phyloP scores from a whole-genome alignment of 345 rosid genomes.

The Syzygium aqueum region DNA sequence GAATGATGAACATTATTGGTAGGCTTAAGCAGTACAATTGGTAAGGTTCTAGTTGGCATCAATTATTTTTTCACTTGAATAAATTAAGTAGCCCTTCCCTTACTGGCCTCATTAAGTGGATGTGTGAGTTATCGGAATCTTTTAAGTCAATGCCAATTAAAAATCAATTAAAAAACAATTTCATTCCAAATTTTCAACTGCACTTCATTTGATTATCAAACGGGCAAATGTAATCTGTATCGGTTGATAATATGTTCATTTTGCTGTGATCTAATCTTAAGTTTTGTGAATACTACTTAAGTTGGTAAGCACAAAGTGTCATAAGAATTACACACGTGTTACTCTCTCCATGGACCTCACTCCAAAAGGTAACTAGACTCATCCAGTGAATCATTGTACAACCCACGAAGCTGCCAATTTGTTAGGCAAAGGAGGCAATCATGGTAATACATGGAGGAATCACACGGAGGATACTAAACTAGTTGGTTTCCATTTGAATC shows the following conservation, averaged over 20 bases:
- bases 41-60: background rate
- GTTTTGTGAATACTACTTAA: accelerated
- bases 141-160: background rate
- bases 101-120: background rate
- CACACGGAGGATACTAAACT: background rate
- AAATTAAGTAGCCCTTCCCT: background rate
- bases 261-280: background rate
- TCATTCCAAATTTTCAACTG: background rate
- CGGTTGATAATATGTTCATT: background rate
- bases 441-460: background rate
- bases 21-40: background rate
- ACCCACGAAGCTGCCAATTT: background rate
- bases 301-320: background rate
- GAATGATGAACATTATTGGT: background rate
- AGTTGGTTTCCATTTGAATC: background rate
- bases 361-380: background rate
- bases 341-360: background rate
- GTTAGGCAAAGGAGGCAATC: background rate
- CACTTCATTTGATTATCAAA: background rate
- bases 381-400: background rate
- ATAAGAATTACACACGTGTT: background rate
- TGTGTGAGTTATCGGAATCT: too few species aligned
- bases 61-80: background rate
- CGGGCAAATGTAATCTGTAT: background rate
- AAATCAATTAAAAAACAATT: background rate